These are phyloP conservation scores for Kalaharituber pfeilii DNA, from an alignment of 2,329 filamentous ascomycete species.

Conservation along the genomic window DNA sequence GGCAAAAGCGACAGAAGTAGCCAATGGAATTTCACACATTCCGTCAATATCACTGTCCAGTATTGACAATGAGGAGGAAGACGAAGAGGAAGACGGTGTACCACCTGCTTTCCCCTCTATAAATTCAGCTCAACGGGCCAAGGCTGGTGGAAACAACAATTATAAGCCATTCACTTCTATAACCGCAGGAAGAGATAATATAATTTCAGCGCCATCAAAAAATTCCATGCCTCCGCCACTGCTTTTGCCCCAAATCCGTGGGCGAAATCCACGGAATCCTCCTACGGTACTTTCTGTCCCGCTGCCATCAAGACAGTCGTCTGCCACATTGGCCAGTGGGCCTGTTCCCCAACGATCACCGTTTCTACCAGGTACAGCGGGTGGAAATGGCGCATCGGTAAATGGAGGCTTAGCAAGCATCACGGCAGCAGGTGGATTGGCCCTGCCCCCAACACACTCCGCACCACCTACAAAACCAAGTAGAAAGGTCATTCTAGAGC, in stretches of 20 bases:
- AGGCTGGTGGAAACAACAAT: conserved; percentile 11
- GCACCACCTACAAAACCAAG: conserved; percentile 33
- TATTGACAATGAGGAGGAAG: conserved; percentile 20
- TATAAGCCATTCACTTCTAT: conserved; percentile 11
- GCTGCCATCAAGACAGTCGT: background rate
- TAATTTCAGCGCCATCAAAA: conserved; percentile 1
- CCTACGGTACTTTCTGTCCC: conserved; percentile 6
- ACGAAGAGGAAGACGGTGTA: conserved; percentile 24
- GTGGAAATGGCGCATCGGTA: background rate
- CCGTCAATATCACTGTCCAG: conserved; percentile 11
- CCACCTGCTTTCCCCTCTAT: conserved; percentile 34
- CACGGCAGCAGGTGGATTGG: conserved; percentile 5
- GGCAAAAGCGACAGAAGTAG: conserved; percentile 6
- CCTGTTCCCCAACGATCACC: background rate
- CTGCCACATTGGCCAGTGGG: background rate
- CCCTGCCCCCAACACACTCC: conserved; percentile 12
- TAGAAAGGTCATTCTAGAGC: conserved; percentile 63
- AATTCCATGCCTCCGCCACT: conserved; percentile 23
- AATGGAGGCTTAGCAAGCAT: conserved; percentile 3
- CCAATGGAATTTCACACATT: conserved; percentile 8
- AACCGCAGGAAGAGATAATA: conserved; percentile 10
- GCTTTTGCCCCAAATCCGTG: conserved; percentile 29
- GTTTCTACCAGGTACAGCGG: background rate
- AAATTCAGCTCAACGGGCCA: conserved; percentile 37
- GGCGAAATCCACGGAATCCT: conserved; percentile 24